Conservation (phyloP, 2,329 filamentous ascomycete species). For the Diaporthe sp. region DNA sequence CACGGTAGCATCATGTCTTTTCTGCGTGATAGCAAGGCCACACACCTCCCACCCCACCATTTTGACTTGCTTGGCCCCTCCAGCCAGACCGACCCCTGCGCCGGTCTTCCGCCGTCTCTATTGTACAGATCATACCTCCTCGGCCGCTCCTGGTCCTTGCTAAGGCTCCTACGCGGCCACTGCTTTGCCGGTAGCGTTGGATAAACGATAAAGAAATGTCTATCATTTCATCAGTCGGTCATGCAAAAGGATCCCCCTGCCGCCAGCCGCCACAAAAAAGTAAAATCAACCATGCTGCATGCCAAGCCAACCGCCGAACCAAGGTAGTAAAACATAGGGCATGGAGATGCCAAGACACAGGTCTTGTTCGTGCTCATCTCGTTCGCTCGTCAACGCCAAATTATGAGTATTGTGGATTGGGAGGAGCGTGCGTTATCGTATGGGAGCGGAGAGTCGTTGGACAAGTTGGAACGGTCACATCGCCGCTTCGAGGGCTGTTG, state of each 20-base stretch:
- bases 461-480: slow-evolving; percentile 25
- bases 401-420: slow-evolving; percentile 32
- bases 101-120: slow-evolving; percentile 30
- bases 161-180: slow-evolving; percentile 23
- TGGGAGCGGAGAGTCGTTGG: slow-evolving; percentile 46
- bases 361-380: slow-evolving; percentile 30
- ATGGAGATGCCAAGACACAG: slow-evolving; percentile 18
- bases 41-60: neutral
- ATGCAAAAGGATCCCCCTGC: slow-evolving; percentile 37
- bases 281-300: slow-evolving; percentile 39
- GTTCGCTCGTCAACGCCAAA: slow-evolving; percentile 35
- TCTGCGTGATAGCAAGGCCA: slow-evolving; percentile 19
- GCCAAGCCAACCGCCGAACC: slow-evolving; percentile 35
- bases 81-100: slow-evolving; percentile 22
- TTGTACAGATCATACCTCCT: slow-evolving; percentile 31
- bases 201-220: slow-evolving; percentile 34
- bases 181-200: slow-evolving; percentile 22
- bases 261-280: slow-evolving; percentile 15
- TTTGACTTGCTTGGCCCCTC: slow-evolving; percentile 8
- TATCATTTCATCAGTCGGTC: slow-evolving; percentile 36
- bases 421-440: slow-evolving; percentile 38
- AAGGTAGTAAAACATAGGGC: slow-evolving; percentile 34
- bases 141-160: neutral
- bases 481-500: neutral
- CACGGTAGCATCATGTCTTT: slow-evolving; percentile 17